Evolutionary conservation across 106 monocot genomes (phyloP).

Genomic region (Vanilla planifolia): DNA sequence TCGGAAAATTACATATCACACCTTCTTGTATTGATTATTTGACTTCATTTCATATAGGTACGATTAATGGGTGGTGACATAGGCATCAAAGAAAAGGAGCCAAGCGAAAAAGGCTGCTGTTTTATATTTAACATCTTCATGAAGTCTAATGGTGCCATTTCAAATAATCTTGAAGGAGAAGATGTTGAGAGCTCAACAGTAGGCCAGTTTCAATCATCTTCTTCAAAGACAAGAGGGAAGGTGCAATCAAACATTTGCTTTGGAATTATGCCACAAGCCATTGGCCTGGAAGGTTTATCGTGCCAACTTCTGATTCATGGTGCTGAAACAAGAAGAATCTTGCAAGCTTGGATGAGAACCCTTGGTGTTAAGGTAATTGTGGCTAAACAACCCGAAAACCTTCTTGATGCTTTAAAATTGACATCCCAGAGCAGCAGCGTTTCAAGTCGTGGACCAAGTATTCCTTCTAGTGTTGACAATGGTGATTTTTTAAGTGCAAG

Average conservation of each 20-base stretch:
- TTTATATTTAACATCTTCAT: slow-evolving; percentile 84
- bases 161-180: slow-evolving; percentile 6
- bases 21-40: neutral
- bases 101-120: slow-evolving; percentile 59
- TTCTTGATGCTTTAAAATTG: slow-evolving; percentile 35
- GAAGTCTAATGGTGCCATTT: slow-evolving; percentile 20
- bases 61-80: slow-evolving; percentile 92
- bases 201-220: neutral
- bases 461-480: slow-evolving; percentile 3
- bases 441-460: slow-evolving; percentile 12
- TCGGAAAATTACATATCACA: neutral
- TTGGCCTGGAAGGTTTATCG: slow-evolving; percentile 18
- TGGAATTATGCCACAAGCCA: slow-evolving; percentile 10
- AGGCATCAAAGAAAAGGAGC: slow-evolving; percentile 63
- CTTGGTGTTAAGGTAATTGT: slow-evolving; percentile 51
- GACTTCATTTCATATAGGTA: slow-evolving; percentile 35
- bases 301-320: slow-evolving; percentile 34
- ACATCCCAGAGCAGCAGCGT: neutral
- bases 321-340: slow-evolving; percentile 47
- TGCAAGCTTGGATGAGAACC: slow-evolving; percentile 49
- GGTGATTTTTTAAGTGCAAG: slow-evolving; percentile 2
- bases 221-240: neutral
- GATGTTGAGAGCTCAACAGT: neutral
- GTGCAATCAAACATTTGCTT: neutral
- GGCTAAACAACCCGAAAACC: slow-evolving; percentile 20